A percentile compares a stretch with the other conserved stretches of the same genome.
Evolutionary conservation across 306 rosid species (phyloP).

Genomic region (Casuarina cunninghamiana): DNA sequence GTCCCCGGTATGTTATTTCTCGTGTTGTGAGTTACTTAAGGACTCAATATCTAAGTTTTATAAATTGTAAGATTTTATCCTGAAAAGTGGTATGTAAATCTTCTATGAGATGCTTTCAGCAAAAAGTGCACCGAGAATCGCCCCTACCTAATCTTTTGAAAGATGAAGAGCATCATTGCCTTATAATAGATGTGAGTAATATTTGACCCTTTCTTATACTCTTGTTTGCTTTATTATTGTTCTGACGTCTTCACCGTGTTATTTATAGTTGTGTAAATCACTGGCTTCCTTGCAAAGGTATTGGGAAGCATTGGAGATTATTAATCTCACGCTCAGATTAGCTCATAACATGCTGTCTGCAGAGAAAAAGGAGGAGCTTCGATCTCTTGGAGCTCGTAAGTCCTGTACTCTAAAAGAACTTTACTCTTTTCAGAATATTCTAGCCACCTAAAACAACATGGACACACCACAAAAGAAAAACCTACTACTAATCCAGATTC

Average conservation of each 20-base stretch:
- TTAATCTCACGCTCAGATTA: slow-evolving; percentile 64
- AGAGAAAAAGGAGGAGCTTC: slow-evolving; percentile 74
- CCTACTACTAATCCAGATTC: neutral
- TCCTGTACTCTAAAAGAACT: slow-evolving; percentile 21
- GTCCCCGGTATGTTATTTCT: slow-evolving; percentile 40
- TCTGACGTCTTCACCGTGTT: slow-evolving; percentile 27
- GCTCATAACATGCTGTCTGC: slow-evolving; percentile 48
- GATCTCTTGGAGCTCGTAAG: slow-evolving; percentile 87
- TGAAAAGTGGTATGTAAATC: slow-evolving; percentile 18
- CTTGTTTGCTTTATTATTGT: slow-evolving; percentile 5
- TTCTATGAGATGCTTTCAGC: slow-evolving; percentile 37
- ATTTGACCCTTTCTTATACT: slow-evolving; percentile 17
- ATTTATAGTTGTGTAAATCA: slow-evolving; percentile 75
- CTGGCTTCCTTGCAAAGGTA: slow-evolving; percentile 71
- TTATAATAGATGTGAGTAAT: slow-evolving; percentile 69
- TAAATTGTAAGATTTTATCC: slow-evolving; percentile 17
- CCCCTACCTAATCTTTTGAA: slow-evolving; percentile 67
- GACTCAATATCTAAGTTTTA: slow-evolving; percentile 20
- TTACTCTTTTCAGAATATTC: neutral
- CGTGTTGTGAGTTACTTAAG: slow-evolving; percentile 11
- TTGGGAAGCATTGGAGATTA: slow-evolving; percentile 80
- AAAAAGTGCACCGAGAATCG: slow-evolving; percentile 49
- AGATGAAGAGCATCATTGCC: slow-evolving; percentile 64
- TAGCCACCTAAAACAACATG: too few species aligned
- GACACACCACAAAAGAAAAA: too few species aligned